phyloP scores from a whole-genome alignment of 1,284 basidiomycete species.

The Leccinum variabile region DNA sequence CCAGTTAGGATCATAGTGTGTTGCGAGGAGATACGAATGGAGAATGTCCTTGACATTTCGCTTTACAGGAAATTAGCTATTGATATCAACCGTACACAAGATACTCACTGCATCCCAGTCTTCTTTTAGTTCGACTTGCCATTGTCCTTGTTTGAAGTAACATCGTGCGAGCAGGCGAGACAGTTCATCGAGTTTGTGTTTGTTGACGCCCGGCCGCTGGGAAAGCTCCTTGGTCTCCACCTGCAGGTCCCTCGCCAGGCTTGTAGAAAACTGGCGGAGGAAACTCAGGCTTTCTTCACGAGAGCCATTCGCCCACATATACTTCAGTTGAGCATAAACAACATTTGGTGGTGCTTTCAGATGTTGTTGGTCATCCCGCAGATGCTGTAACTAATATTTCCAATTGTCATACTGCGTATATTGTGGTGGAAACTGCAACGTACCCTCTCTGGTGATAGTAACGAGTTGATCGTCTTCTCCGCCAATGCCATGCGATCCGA shows the following conservation, averaged over 20 bases:
- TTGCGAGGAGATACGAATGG: constrained; percentile 84
- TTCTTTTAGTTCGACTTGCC: constrained; percentile 83
- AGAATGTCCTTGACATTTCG: constrained; percentile 81
- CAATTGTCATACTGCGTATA: constrained; percentile 7
- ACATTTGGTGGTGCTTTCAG: constrained; percentile 91
- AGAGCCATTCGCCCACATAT: constrained; percentile 90
- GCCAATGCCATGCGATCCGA: constrained; percentile 86
- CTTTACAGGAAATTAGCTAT: constrained; percentile 39
- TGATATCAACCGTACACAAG: constrained; percentile 6
- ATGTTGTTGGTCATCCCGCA: constrained; percentile 53
- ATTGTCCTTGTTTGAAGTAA: constrained; percentile 96
- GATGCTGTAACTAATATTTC: constrained; percentile 37
- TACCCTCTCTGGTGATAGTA: constrained; percentile 71
- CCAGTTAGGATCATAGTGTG: constrained; percentile 92
- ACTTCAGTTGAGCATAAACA: constrained; percentile 96
- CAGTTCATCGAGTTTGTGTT: constrained; percentile 71
- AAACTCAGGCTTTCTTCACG: constrained; percentile 82
- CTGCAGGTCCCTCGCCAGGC: constrained; percentile 76
- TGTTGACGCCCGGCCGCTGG: constrained; percentile 52
- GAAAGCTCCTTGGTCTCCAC: constrained; percentile 48
- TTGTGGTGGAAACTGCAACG: constrained; percentile 11
- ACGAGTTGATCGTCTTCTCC: constrained; percentile 95
- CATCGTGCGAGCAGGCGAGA: constrained; percentile 92
- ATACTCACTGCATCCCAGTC: constrained; percentile 74
- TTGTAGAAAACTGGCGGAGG: constrained; percentile 83